Percentiles rank a stretch among this genome's conserved stretches.
Evolutionary conservation across 768 basidiomycete genomes (phyloP).

Genomic region (Naganishia onofrii): DNA sequence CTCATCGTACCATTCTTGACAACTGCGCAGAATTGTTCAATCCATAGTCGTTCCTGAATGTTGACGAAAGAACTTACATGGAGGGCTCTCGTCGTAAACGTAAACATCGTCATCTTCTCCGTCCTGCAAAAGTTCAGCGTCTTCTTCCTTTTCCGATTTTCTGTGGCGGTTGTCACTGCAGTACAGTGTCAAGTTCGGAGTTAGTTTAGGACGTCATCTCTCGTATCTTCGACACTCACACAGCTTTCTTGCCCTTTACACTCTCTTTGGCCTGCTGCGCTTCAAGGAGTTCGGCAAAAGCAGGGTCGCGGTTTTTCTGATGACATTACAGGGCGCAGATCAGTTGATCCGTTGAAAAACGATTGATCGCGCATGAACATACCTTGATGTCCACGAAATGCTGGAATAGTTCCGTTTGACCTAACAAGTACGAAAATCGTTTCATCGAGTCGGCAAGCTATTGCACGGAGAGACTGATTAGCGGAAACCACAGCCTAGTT

Average conservation of each 20-base stretch:
- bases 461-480: background rate
- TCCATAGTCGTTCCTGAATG: background rate
- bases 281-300: slow-evolving; percentile 85
- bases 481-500: background rate
- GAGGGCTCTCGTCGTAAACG: slow-evolving; percentile 90
- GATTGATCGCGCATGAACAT: slow-evolving; percentile 28
- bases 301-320: slow-evolving; percentile 83
- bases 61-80: slow-evolving; percentile 60
- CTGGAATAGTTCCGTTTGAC: slow-evolving; percentile 95
- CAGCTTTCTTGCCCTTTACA: slow-evolving; percentile 76
- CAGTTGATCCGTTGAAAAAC: background rate
- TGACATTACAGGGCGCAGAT: background rate
- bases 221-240: slow-evolving; percentile 55
- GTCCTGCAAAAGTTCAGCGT: slow-evolving; percentile 86
- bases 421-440: slow-evolving; percentile 93
- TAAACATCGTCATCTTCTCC: slow-evolving; percentile 74
- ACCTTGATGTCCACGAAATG: slow-evolving; percentile 98
- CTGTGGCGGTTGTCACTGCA: slow-evolving; percentile 80
- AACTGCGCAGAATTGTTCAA: slow-evolving; percentile 56
- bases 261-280: slow-evolving; percentile 60
- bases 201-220: background rate
- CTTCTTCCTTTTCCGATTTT: slow-evolving; percentile 97
- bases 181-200: background rate
- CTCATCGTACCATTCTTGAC: slow-evolving; percentile 84
- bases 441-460: slow-evolving; percentile 91